Conservation (phyloP, 352 stramenopile species). For the Globisporangium paroecandrum region DNA sequence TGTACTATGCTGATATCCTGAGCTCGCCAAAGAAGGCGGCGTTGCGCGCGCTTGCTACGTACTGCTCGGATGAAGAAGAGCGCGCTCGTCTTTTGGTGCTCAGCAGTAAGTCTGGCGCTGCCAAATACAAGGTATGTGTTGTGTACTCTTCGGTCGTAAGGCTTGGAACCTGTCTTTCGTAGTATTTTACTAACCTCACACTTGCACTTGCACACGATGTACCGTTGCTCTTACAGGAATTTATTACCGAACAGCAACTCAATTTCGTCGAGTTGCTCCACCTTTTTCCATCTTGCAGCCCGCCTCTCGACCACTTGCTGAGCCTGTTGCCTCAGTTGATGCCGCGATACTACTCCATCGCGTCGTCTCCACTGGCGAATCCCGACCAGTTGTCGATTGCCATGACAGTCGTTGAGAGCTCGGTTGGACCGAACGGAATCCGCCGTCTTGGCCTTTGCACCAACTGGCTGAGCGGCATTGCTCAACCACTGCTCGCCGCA, state of each 20-base stretch:
- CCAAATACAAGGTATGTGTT: slow-evolving; percentile 54
- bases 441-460: slow-evolving; percentile 57
- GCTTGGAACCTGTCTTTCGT: not conserved
- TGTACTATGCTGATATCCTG: slow-evolving; percentile 81
- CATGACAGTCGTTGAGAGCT: slow-evolving; percentile 91
- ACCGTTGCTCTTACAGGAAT: slow-evolving; percentile 34
- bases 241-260: slow-evolving; percentile 86
- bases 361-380: slow-evolving; percentile 88
- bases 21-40: slow-evolving; percentile 73
- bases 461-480: slow-evolving; percentile 57
- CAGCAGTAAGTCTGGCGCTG: slow-evolving; percentile 62
- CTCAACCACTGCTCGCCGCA: slow-evolving; percentile 27
- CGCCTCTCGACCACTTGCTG: slow-evolving; percentile 85
- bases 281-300: slow-evolving; percentile 91
- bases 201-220: not conserved
- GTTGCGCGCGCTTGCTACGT: slow-evolving; percentile 56
- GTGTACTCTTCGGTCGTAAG: not conserved
- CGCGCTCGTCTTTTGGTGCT: slow-evolving; percentile 57
- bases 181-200: not conserved
- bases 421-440: slow-evolving; percentile 35
- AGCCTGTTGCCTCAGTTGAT: slow-evolving; percentile 85
- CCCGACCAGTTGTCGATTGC: slow-evolving; percentile 70
- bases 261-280: slow-evolving; percentile 90
- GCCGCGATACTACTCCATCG: slow-evolving; percentile 95
- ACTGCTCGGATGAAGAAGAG: slow-evolving; percentile 64